A percentile compares a stretch with the other conserved stretches of the same genome.
Conservation (phyloP, 495 filamentous ascomycete species). For the Penicillium desertorum region DNA sequence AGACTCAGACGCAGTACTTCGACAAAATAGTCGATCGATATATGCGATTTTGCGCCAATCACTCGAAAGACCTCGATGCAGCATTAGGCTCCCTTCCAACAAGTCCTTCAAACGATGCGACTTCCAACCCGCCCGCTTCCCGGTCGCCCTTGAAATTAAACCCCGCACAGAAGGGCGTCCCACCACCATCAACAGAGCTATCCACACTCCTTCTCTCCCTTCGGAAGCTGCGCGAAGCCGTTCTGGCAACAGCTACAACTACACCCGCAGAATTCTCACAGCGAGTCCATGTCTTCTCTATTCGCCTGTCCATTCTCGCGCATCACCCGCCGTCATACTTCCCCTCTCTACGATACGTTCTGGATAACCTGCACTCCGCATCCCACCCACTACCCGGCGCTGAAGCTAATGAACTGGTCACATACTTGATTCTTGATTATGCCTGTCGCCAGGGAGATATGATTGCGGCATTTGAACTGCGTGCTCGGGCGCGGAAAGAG, state of each 20-base stretch:
- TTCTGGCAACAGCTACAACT: conserved; percentile 63
- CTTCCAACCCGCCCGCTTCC: conserved; percentile 41
- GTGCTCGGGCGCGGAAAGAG: conserved; percentile 42
- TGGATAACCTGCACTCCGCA: conserved; percentile 65
- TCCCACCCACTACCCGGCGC: conserved; percentile 59
- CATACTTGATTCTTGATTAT: conserved; percentile 82
- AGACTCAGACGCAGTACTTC: conserved; percentile 79
- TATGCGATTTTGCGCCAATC: conserved; percentile 77
- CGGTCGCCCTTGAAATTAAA: conserved; percentile 23
- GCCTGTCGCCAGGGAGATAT: conserved; percentile 82
- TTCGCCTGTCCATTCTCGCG: conserved; percentile 75
- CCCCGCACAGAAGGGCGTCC: conserved; percentile 26
- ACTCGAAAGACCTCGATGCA: conserved; percentile 66
- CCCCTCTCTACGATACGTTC: conserved; percentile 76
- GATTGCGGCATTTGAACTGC: conserved; percentile 65
- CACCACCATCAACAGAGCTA: conserved; percentile 51
- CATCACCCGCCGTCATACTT: conserved; percentile 84
- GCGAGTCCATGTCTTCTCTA: conserved; percentile 75
- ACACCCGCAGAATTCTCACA: conserved; percentile 62
- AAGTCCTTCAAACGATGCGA: conserved; percentile 42
- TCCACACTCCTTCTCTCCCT: conserved; percentile 68
- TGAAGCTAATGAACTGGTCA: conserved; percentile 73
- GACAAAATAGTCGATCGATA: conserved; percentile 82
- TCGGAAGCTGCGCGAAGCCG: conserved; percentile 86
- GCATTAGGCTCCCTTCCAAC: conserved; percentile 67